Evolutionary conservation across 2,329 filamentous ascomycete species (phyloP).

Genomic region (Pestalotiopsis sp.): DNA sequence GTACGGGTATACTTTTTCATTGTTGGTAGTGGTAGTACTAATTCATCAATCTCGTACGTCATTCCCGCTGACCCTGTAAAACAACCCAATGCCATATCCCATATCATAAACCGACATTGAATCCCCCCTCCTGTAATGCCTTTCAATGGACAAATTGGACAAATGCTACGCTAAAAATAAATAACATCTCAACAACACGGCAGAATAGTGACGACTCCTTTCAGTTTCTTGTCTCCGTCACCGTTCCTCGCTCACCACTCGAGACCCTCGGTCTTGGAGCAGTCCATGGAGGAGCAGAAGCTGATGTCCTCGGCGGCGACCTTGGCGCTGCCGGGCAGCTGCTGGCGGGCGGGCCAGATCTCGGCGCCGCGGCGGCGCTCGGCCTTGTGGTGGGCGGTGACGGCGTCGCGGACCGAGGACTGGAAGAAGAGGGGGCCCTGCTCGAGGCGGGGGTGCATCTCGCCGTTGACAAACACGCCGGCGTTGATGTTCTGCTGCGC

Average conservation of each 20-base stretch:
- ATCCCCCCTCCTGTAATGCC: not conserved
- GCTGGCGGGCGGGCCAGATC: conserved; percentile 52
- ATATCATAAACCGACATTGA: not conserved
- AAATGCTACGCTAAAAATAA: not conserved
- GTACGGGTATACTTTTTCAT: not conserved
- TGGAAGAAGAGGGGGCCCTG: conserved; percentile 63
- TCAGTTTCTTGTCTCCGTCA: not conserved
- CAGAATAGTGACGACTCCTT: not conserved
- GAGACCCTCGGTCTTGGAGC: conserved; percentile 6
- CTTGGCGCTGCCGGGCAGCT: not conserved
- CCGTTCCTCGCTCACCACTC: not conserved
- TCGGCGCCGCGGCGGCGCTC: conserved; percentile 48
- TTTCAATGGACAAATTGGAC: not conserved
- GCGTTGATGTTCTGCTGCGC: conserved; percentile 64
- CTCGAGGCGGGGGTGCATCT: conserved; percentile 64
- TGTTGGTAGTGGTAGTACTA: not conserved
- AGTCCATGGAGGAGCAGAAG: conserved; percentile 1
- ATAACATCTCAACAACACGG: not conserved
- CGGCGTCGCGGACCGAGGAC: conserved; percentile 48
- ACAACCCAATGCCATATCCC: not conserved
- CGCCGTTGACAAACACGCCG: conserved; percentile 64
- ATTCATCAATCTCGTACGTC: not conserved
- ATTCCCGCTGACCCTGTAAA: not conserved
- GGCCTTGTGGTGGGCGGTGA: conserved; percentile 48
- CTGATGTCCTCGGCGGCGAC: not conserved